Evolutionary conservation across 176 grass and related monocot genomes (phyloP), one percentile per base, ranked within the genome.

Genomic region (Elymus sibiricus): DNA sequence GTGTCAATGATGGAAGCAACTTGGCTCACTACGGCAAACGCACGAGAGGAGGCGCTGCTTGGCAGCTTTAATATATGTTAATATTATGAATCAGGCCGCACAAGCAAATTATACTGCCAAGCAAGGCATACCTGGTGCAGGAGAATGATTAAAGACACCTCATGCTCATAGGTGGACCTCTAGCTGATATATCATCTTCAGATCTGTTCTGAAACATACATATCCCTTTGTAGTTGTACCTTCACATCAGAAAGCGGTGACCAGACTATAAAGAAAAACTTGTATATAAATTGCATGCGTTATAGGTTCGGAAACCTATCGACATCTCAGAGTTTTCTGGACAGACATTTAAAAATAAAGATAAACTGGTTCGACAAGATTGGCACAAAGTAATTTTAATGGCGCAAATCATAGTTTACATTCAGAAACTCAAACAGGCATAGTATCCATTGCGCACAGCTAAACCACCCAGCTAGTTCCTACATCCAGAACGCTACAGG

Each of bases 131-230:
- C 93, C 93, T 95, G 80, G 77, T 76, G 90, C 78, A 90, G 88
- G 92, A 92, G 93, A 90, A 92, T 95, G 90, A 90, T 90, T 92
- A 95, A 90, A 89, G 93, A 67, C 88, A 95, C 93, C 93, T 95
- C 93, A 88, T 92, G 90, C 88, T 95, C 90, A 90, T 90, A 92
- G 65, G 82, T 82, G 64, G 90, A 92, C 87, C 90, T 85, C 78
- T 88, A 84, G 89, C 88, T 87, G 86, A 65, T 64, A 90, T 80
- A 84, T 60, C 56, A 92, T 82, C 80, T 89, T 90, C 85, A 87
- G 77, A 84, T 61, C 39, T 40, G 80, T 86, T 86, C 51, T 84
- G 81, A 81, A 82, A 85, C 21, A 80, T 28, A 42, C 35, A 86
- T n/a, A 81, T 49, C 56, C 74, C 74, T 82, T 42, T 56, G 27